Evolutionary conservation across 352 stramenopile genomes (phyloP), one percentile per base, ranked within the genome.

Genomic region (Phytophthora pini): DNA sequence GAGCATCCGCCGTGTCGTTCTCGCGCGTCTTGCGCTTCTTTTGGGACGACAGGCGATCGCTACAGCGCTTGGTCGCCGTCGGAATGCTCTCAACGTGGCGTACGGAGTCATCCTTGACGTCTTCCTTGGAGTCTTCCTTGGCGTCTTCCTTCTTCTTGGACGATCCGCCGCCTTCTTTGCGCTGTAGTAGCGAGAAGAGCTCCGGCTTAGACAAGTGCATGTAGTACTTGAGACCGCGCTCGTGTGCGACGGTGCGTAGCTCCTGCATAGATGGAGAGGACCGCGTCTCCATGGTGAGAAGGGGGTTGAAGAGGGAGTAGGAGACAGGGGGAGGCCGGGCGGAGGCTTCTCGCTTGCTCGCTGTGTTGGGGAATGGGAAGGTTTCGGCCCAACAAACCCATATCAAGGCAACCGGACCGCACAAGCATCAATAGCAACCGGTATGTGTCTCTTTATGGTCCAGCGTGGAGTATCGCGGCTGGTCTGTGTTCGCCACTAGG

Each of bases 151-250:
- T 10, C 43, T 44, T 59, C 13, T 52, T 57, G 2, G 60, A 39
- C 4, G 68, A 68, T 5, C 80, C 84, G 20, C 84, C 84, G 48
- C 84, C 82, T 72, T 89, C 79, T 52, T 92, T 91, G 45, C 82
- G 82, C 58, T 92, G 84, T 52, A 95, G 60, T 24, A 93, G 72
- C 57, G 83, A 79, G 61, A 88, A 90, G 26, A 95, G 73, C 67
- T 95, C 80, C 22, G 80, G 83, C 61, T 95, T 95, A 41, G 83
- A 92, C 40, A 95, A 59, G 56, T 93, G 87, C 61, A 80, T 59
- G 71, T 89, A 95, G 72, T 93, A 90, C 75, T 95, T 93, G 57
- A 95, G 77, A 1, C 87, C 87, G 54, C 86, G 84, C 52, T 91
- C 82, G 64, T 79, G 76, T 24, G 87, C 87, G 55, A 93, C 51